Evolutionary conservation across 2,329 filamentous ascomycete species (phyloP).

Genomic region (Thermothelomyces thermophilus): DNA sequence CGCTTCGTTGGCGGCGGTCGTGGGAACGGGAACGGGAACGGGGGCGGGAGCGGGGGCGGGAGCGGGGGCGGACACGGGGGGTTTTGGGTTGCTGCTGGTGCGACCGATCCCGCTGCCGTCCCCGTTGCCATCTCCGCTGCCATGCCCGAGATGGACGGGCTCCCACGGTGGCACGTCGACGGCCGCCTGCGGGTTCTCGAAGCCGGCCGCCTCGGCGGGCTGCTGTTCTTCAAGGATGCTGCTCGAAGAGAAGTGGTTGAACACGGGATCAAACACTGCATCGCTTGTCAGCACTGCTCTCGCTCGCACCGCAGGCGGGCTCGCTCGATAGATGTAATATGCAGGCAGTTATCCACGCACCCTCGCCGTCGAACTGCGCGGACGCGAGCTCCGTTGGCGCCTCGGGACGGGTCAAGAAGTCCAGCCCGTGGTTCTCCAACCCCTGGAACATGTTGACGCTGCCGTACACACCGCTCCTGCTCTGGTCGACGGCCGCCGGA

Average conservation of each 20-base stretch:
- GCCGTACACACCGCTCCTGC: slow-evolving; percentile 29
- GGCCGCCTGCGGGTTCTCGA: slow-evolving; percentile 35
- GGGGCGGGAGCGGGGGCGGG: too few relatives aligned
- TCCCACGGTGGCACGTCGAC: slow-evolving; percentile 39
- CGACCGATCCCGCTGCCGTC: background rate
- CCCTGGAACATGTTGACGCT: slow-evolving; percentile 29
- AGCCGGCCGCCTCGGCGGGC: slow-evolving; percentile 16
- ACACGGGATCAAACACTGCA: slow-evolving; percentile 11
- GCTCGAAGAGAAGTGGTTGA: slow-evolving; percentile 8
- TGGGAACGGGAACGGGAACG: too few relatives aligned
- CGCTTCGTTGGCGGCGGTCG: slow-evolving; percentile 10
- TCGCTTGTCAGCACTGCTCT: slow-evolving; percentile 1
- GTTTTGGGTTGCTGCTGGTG: background rate
- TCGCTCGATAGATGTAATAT: too few relatives aligned
- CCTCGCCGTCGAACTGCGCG: slow-evolving; percentile 28
- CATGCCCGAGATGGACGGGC: slow-evolving; percentile 30
- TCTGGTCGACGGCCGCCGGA: slow-evolving; percentile 23
- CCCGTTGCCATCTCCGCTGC: background rate
- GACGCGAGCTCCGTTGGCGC: slow-evolving; percentile 20
- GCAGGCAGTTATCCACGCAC: background rate
- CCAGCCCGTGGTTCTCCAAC: slow-evolving; percentile 20
- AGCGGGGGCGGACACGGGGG: too few relatives aligned
- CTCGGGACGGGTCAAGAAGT: slow-evolving; percentile 28
- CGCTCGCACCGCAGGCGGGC: too few relatives aligned
- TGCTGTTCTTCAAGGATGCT: slow-evolving; percentile 16